A percentile compares a stretch with the other conserved stretches of the same genome.
Evolutionary conservation across 1,284 basidiomycete genomes (phyloP).

Genomic region (Hymenochaete sp.): DNA sequence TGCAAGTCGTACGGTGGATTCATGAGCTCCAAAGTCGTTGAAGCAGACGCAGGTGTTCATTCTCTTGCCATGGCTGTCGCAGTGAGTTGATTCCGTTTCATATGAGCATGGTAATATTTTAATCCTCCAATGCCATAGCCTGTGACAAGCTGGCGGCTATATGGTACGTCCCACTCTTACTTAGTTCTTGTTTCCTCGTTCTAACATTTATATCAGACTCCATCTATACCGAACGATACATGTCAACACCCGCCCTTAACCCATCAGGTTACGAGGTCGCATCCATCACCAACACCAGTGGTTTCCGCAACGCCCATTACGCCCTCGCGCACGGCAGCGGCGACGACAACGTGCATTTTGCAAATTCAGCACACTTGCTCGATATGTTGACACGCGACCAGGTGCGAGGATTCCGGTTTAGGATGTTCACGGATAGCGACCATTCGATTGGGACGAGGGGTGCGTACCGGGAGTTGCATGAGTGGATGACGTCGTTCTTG

Average conservation of each 20-base stretch:
- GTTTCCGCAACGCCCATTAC: conserved; percentile 73
- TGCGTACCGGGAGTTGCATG: conserved; percentile 77
- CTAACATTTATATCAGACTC: conserved; percentile 44
- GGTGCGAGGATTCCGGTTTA: conserved; percentile 77
- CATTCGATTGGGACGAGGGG: conserved; percentile 68
- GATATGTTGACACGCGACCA: conserved; percentile 82
- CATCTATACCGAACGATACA: conserved; percentile 95
- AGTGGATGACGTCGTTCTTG: conserved; percentile 81
- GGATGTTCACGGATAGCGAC: conserved; percentile 95
- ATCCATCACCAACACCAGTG: conserved; percentile 78
- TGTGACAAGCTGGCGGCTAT: conserved; percentile 80
- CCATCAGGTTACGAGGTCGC: conserved; percentile 76
- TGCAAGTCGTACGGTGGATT: conserved; percentile 88
- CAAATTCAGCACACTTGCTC: conserved; percentile 82
- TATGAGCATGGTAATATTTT: too few species aligned
- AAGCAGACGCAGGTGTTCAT: conserved; percentile 79
- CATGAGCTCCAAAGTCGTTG: conserved; percentile 86
- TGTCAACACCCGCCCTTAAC: conserved; percentile 78
- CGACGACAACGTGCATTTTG: conserved; percentile 92
- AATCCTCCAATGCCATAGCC: conserved; percentile 40
- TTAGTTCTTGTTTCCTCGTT: conserved; percentile 4
- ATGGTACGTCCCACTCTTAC: conserved; percentile 42
- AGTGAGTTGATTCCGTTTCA: conserved; percentile 39
- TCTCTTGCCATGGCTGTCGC: conserved; percentile 85
- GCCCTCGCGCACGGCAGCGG: conserved; percentile 87